Evolutionary conservation across 352 stramenopile species (phyloP).

Genomic region (Phytophthora melonis): DNA sequence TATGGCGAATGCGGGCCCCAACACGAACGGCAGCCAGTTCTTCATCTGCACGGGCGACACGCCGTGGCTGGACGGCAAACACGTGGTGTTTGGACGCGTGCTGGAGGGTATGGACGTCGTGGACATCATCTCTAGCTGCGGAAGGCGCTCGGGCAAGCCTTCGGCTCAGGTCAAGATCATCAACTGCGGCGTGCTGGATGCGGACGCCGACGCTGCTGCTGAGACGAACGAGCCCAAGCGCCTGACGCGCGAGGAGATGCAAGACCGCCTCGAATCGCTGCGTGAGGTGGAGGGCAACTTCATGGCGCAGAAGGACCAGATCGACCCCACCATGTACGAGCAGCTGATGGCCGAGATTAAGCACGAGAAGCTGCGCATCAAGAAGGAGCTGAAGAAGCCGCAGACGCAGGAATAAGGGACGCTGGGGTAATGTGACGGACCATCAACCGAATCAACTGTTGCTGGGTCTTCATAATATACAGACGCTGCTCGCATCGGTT

Average conservation of each 20-base stretch:
- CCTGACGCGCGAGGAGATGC: conserved; percentile 66
- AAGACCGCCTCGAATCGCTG: conserved; percentile 67
- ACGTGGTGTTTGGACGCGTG: conserved; percentile 96
- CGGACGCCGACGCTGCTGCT: conserved; percentile 14
- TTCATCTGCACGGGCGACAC: conserved; percentile 97
- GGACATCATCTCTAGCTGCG: conserved; percentile 88
- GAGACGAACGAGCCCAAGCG: conserved; percentile 37
- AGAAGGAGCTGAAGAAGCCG: conserved; percentile 62
- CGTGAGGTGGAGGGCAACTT: conserved; percentile 75
- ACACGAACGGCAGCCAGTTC: conserved; percentile 96
- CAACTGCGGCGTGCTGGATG: conserved; percentile 77
- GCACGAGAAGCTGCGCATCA: conserved; percentile 72
- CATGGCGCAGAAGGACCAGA: conserved; percentile 58
- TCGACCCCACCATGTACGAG: conserved; percentile 69
- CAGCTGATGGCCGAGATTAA: conserved; percentile 75
- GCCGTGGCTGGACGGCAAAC: conserved; percentile 96
- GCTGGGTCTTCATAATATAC: not conserved
- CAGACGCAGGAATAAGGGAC: conserved; percentile 29
- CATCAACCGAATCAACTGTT: conserved; percentile 1
- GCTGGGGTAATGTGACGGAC: not conserved
- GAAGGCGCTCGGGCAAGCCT: conserved; percentile 89
- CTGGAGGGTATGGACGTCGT: conserved; percentile 93
- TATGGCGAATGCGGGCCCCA: conserved; percentile 90
- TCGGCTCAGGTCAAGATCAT: conserved; percentile 91
- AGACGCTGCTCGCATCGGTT: not conserved